These are phyloP conservation scores for Ilyonectria mors-panacis DNA, from an alignment of 2,329 filamentous ascomycete genomes.

Conservation along the genomic window DNA sequence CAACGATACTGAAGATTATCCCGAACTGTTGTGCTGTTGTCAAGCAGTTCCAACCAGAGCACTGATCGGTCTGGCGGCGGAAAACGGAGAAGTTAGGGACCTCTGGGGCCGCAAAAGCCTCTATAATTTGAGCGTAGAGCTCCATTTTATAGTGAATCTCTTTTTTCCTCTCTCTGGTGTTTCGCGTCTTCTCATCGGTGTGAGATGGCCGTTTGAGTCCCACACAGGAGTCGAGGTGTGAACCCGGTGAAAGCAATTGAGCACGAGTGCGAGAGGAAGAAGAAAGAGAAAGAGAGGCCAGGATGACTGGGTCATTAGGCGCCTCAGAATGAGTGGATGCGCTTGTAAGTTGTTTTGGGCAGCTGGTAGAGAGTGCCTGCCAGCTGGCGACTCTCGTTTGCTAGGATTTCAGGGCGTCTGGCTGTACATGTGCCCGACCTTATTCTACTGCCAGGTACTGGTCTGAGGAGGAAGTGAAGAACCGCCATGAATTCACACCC, in stretches of 20 bases:
- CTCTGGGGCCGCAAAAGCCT: no score
- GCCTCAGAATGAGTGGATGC: neutral
- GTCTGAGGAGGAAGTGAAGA: neutral
- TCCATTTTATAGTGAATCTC: neutral
- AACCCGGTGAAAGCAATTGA: neutral
- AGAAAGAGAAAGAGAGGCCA: neutral
- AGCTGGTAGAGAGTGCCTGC: conserved; percentile 27
- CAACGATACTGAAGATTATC: conserved; percentile 55
- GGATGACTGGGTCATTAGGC: neutral
- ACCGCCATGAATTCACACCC: no score
- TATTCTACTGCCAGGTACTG: neutral
- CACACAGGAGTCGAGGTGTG: neutral
- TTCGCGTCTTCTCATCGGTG: neutral
- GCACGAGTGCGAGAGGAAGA: neutral
- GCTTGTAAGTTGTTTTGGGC: conserved; percentile 1
- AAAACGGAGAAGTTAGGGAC: neutral
- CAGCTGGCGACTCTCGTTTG: conserved; percentile 23
- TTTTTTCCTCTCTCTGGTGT: neutral
- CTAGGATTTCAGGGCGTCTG: neutral
- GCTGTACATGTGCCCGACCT: neutral
- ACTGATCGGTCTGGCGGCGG: conserved; percentile 33
- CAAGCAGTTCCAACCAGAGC: conserved; percentile 58
- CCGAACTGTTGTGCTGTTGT: conserved; percentile 55
- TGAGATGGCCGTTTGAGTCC: neutral
- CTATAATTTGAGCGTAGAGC: neutral